These are phyloP conservation scores for Inga oerstediana DNA, from an alignment of 306 rosid genomes.

Conservation along the genomic window DNA sequence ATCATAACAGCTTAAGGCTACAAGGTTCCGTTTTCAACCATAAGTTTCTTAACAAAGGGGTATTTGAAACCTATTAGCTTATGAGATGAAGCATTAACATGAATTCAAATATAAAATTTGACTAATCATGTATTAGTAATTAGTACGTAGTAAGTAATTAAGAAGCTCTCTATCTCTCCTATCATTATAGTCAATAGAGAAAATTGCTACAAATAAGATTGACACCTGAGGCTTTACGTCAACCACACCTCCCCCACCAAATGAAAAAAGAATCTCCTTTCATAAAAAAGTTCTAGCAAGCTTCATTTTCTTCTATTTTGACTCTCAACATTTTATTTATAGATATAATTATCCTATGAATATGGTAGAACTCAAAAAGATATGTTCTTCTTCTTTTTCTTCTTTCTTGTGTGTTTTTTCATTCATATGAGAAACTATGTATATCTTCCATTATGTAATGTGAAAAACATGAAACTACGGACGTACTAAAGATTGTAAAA, in stretches of 20 bases:
- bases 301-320: neutral
- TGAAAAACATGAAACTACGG: neutral
- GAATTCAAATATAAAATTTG: constrained; percentile 25
- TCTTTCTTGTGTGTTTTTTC: too few relatives aligned
- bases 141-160: too few relatives aligned
- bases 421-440: neutral
- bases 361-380: neutral
- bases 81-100: neutral
- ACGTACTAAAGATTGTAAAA: neutral
- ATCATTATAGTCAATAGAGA: constrained; percentile 30
- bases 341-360: neutral
- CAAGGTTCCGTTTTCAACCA: constrained; percentile 31
- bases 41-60: constrained; percentile 22
- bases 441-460: neutral
- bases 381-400: neutral
- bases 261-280: constrained; percentile 27
- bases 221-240: constrained; percentile 46
- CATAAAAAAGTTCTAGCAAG: neutral
- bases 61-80: constrained; percentile 20
- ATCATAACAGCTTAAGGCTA: neutral
- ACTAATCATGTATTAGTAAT: neutral
- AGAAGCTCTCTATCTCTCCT: neutral
- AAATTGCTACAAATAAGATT: constrained; percentile 17
- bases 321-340: neutral
- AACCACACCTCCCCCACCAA: constrained; percentile 39